Percentiles rank a stretch among this genome's conserved stretches.
Evolutionary conservation across 495 filamentous ascomycete genomes (phyloP).

Genomic region (Platismatia glauca): DNA sequence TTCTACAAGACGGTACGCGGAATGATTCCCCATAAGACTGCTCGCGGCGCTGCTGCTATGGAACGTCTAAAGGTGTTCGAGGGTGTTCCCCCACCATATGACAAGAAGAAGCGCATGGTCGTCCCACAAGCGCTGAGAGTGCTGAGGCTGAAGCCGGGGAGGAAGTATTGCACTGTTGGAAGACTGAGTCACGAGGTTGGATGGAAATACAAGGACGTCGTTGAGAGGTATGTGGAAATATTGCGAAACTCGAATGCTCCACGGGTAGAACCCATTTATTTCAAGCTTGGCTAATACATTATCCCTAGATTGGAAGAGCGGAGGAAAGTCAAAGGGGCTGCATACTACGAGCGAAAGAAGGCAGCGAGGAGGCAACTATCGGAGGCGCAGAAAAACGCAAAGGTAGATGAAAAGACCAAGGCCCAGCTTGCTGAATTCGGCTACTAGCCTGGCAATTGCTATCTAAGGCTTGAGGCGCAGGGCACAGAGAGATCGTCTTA

Average conservation of each 20-base stretch:
- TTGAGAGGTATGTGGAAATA: conserved; percentile 60
- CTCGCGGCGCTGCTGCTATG: conserved; percentile 89
- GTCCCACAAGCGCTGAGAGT: conserved; percentile 96
- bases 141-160: conserved; percentile 88
- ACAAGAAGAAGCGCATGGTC: conserved; percentile 99
- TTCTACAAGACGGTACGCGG: conserved; percentile 99
- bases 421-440: conserved; percentile 61
- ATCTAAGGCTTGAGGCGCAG: not conserved
- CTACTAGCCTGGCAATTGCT: conserved; percentile 43
- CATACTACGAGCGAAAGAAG: conserved; percentile 99
- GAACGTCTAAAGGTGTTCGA: conserved; percentile 99
- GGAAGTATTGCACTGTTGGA: conserved; percentile 99
- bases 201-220: conserved; percentile 99
- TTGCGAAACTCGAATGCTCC: conserved; percentile 2
- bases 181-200: conserved; percentile 96
- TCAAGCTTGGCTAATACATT: conserved; percentile 9
- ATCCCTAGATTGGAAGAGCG: conserved; percentile 84
- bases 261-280: not conserved
- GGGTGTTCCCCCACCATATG: conserved; percentile 97
- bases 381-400: conserved; percentile 86
- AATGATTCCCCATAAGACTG: conserved; percentile 99
- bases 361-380: conserved; percentile 74
- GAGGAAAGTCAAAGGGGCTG: conserved; percentile 95
- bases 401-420: conserved; percentile 67
- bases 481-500: conserved; percentile 3